Percentiles rank a stretch among this genome's conserved stretches.
Evolutionary conservation across 352 stramenopile species (phyloP).

Genomic region (Phytophthora citrophthora): DNA sequence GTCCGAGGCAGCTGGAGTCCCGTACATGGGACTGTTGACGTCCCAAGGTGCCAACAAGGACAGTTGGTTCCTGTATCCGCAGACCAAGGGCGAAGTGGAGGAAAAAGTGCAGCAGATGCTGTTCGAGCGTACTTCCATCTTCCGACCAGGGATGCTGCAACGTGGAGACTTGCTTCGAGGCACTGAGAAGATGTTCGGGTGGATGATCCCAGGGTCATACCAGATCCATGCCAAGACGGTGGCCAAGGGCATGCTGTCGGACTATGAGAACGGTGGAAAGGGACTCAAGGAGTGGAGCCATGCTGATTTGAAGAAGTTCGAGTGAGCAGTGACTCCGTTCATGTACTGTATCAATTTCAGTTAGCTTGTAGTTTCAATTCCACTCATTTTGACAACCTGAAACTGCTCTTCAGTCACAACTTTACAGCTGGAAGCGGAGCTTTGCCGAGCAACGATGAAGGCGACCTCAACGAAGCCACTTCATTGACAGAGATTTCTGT

Average conservation of each 20-base stretch:
- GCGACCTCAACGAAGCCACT: too few species aligned
- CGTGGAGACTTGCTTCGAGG: conserved; percentile 61
- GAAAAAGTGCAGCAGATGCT: conserved; percentile 64
- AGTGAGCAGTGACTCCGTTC: conserved; percentile 17
- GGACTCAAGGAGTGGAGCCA: conserved; percentile 59
- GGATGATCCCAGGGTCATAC: conserved; percentile 47
- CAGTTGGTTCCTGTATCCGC: conserved; percentile 81
- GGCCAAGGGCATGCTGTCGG: conserved; percentile 70
- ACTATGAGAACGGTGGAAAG: conserved; percentile 63
- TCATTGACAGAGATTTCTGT: too few species aligned
- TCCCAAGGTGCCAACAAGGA: conserved; percentile 66
- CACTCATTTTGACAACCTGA: too few species aligned
- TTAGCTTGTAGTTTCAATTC: neutral
- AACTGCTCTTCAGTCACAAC: too few species aligned
- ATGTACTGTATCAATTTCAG: neutral
- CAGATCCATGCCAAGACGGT: conserved; percentile 58
- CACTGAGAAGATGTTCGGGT: conserved; percentile 57
- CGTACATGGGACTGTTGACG: conserved; percentile 75
- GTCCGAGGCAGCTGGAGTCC: conserved; percentile 45
- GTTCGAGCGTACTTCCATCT: conserved; percentile 64
- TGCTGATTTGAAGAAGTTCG: conserved; percentile 61
- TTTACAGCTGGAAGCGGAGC: too few species aligned
- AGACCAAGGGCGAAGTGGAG: conserved; percentile 80
- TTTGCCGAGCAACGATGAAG: too few species aligned
- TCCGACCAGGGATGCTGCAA: conserved; percentile 65